Percentiles rank a stretch among this genome's conserved stretches.
phyloP scores from a whole-genome alignment of 148 eudicot species.

The Rhododendron molle region DNA sequence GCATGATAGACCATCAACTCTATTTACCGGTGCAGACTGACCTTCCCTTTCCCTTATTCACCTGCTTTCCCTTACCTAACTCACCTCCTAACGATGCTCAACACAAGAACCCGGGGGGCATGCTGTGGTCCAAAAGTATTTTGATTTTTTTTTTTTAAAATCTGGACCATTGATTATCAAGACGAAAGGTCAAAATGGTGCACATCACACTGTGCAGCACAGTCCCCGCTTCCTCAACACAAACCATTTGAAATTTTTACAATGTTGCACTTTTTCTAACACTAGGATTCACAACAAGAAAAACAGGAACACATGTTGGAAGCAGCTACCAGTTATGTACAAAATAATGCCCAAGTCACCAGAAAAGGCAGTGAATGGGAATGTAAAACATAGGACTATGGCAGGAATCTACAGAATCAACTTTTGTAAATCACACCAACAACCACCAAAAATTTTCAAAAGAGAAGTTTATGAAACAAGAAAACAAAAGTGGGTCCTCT shows the following conservation, averaged over 20 bases:
- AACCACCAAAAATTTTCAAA: background rate
- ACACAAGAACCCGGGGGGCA: too few relatives aligned
- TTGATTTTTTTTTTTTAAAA: too few relatives aligned
- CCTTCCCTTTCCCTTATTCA: background rate
- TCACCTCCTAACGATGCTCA: background rate
- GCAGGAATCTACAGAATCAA: constrained; percentile 12
- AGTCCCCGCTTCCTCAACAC: too few relatives aligned
- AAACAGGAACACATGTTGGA: background rate
- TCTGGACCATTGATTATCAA: too few relatives aligned
- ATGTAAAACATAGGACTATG: background rate
- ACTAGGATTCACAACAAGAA: background rate
- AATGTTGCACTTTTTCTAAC: background rate
- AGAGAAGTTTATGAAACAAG: background rate
- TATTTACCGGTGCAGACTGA: background rate
- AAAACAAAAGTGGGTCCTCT: background rate
- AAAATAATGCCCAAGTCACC: background rate
- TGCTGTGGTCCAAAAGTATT: too few relatives aligned
- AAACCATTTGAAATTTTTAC: background rate
- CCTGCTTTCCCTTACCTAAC: background rate
- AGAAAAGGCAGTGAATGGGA: background rate
- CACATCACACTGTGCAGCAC: too few relatives aligned
- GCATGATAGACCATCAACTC: background rate
- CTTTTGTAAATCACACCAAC: constrained; percentile 1
- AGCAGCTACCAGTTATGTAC: background rate
- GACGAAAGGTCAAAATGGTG: too few relatives aligned